These are phyloP conservation scores for Zopfia rhizophila DNA, from an alignment of 2,329 filamentous ascomycete genomes.

Conservation along the genomic window DNA sequence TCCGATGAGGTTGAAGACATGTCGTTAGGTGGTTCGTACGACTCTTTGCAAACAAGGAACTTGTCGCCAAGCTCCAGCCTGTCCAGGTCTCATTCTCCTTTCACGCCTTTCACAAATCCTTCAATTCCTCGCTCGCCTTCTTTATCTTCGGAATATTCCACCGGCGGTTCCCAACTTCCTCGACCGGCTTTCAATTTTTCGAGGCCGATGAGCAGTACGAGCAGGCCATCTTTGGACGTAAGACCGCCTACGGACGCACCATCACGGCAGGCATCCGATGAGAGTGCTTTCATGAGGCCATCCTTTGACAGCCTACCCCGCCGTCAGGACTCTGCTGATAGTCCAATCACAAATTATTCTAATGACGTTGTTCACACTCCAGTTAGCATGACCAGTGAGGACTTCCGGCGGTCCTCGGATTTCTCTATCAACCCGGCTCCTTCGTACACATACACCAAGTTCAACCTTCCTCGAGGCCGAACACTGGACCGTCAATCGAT, in stretches of 20 bases:
- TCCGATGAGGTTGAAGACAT: constrained; percentile 77
- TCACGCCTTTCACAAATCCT: constrained; percentile 70
- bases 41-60: constrained; percentile 77
- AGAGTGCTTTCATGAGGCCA: constrained; percentile 48
- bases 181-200: constrained; percentile 93
- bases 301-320: constrained; percentile 51
- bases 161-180: constrained; percentile 66
- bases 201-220: constrained; percentile 81
- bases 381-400: constrained; percentile 77
- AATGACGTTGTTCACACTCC: constrained; percentile 76
- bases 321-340: constrained; percentile 54
- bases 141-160: constrained; percentile 81
- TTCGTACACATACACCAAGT: constrained; percentile 89
- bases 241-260: constrained; percentile 48
- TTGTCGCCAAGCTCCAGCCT: constrained; percentile 76
- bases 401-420: constrained; percentile 66
- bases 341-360: constrained; percentile 67
- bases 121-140: constrained; percentile 80
- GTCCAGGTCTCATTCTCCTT: constrained; percentile 69
- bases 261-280: constrained; percentile 48
- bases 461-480: constrained; percentile 83
- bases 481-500: constrained; percentile 70
- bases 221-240: constrained; percentile 62
- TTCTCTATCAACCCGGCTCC: constrained; percentile 67
- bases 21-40: constrained; percentile 67